These are phyloP conservation scores for Hyaloscypha variabilis DNA, from an alignment of 495 filamentous ascomycete genomes.

Conservation along the genomic window DNA sequence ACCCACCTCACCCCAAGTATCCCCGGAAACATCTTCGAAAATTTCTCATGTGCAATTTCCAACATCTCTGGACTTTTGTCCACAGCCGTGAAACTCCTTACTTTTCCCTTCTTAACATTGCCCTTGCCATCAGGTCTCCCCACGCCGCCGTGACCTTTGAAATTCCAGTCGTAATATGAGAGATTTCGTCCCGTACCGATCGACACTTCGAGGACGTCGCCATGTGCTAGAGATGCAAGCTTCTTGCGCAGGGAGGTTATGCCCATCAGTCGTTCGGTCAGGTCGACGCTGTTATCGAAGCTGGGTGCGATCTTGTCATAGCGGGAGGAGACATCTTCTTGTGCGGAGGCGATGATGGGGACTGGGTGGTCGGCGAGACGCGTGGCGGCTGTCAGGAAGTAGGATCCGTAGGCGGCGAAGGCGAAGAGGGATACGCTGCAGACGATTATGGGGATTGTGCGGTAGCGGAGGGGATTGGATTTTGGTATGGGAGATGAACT, in stretches of 20 bases:
- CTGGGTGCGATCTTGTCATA: conserved; percentile 33
- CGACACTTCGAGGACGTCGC: conserved; percentile 86
- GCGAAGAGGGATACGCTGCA: conserved; percentile 21
- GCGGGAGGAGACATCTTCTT: conserved; percentile 30
- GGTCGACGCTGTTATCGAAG: conserved; percentile 67
- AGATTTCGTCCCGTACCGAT: conserved; percentile 91
- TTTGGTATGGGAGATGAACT: conserved; percentile 3
- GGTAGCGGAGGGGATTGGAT: conserved; percentile 28
- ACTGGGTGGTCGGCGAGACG: background rate
- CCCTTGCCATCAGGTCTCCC: conserved; percentile 9
- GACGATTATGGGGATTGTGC: conserved; percentile 29
- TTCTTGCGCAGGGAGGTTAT: conserved; percentile 61
- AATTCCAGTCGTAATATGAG: conserved; percentile 65
- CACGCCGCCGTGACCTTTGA: conserved; percentile 25
- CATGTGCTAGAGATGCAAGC: conserved; percentile 63
- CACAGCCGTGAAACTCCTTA: conserved; percentile 52
- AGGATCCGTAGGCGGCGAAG: conserved; percentile 23
- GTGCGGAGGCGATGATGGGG: conserved; percentile 9
- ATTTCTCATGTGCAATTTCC: conserved; percentile 62
- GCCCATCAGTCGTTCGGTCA: conserved; percentile 68
- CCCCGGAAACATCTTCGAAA: conserved; percentile 48
- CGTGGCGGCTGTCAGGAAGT: conserved; percentile 18
- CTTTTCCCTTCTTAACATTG: conserved; percentile 37
- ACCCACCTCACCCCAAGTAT: conserved; percentile 37
- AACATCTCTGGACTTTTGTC: conserved; percentile 70